A percentile compares a stretch with the other conserved stretches of the same genome.
Conservation (phyloP, 352 stramenopile species). For the Phytopythium aichiense region DNA sequence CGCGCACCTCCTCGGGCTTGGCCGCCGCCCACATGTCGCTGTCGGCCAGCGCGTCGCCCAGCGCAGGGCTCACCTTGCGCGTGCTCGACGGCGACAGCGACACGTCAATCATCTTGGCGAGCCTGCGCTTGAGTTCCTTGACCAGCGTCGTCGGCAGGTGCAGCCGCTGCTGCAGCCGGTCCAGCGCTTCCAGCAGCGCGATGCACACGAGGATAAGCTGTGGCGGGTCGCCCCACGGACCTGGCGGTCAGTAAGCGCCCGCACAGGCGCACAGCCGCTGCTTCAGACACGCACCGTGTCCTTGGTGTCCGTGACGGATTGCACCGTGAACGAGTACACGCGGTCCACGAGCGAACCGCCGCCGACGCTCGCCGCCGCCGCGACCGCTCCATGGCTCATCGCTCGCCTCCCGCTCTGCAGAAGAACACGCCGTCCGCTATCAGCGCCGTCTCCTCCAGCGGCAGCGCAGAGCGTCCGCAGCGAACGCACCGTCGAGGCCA, state of each 20-base stretch:
- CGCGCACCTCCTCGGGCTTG: constrained; percentile 57
- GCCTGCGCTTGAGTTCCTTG: constrained; percentile 66
- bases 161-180: constrained; percentile 68
- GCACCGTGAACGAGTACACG: constrained; percentile 57
- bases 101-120: constrained; percentile 59
- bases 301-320: constrained; percentile 65
- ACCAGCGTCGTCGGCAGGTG: constrained; percentile 63
- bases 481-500: background rate
- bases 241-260: background rate
- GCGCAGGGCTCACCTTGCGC: constrained; percentile 14
- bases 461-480: background rate
- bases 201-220: constrained; percentile 81
- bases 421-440: background rate
- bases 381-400: constrained; percentile 19
- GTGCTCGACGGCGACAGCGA: constrained; percentile 31
- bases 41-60: constrained; percentile 51
- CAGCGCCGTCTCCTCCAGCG: too few relatives aligned
- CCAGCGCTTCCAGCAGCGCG: constrained; percentile 64
- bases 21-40: constrained; percentile 48
- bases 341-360: constrained; percentile 30
- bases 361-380: constrained; percentile 11
- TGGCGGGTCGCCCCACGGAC: background rate
- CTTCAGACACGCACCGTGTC: constrained; percentile 38
- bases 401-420: constrained; percentile 13
- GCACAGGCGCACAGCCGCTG: background rate